Evolutionary conservation across 202 grass and related monocot species (phyloP).

Genomic region (Digitaria exilis): DNA sequence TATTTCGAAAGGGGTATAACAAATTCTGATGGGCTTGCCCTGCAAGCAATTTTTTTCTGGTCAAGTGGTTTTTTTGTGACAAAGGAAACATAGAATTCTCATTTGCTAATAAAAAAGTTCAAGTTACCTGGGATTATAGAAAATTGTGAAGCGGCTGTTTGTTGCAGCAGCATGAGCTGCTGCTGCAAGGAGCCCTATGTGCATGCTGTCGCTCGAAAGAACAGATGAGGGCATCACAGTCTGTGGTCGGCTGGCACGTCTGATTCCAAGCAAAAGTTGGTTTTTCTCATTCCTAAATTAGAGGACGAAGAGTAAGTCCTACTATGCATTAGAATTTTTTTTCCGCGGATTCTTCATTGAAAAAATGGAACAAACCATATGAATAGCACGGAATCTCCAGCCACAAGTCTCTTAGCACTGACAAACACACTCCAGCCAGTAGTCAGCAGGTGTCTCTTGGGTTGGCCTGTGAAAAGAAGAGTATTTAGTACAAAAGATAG

Average conservation of each 20-base stretch:
- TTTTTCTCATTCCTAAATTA: conserved; percentile 95
- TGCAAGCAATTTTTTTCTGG: conserved; percentile 42
- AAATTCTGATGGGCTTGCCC: conserved; percentile 96
- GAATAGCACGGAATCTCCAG: conserved; percentile 97
- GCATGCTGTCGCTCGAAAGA: conserved; percentile 97
- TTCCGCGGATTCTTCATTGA: conserved; percentile 6
- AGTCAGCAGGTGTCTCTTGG: conserved; percentile 91
- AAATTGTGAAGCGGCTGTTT: conserved; percentile 97
- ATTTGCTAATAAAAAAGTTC: conserved; percentile 24
- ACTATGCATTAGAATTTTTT: not conserved
- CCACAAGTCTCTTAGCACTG: conserved; percentile 92
- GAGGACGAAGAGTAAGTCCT: conserved; percentile 20
- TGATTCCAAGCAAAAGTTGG: conserved; percentile 93
- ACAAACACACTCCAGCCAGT: conserved; percentile 99
- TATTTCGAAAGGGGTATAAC: conserved; percentile 97
- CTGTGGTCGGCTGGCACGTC: conserved; percentile 79
- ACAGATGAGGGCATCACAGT: conserved; percentile 95
- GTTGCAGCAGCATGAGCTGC: conserved; percentile 97
- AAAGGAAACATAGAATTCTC: not conserved
- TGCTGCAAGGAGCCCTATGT: conserved; percentile 96
- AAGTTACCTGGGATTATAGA: conserved; percentile 91
- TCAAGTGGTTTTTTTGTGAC: not conserved
- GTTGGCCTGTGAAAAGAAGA: conserved; percentile 69
- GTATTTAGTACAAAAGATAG: conserved; percentile 26
- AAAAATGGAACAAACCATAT: conserved; percentile 67